Evolutionary conservation across 176 grass and related monocot species (phyloP).

Genomic region (Metroxylon sagu): DNA sequence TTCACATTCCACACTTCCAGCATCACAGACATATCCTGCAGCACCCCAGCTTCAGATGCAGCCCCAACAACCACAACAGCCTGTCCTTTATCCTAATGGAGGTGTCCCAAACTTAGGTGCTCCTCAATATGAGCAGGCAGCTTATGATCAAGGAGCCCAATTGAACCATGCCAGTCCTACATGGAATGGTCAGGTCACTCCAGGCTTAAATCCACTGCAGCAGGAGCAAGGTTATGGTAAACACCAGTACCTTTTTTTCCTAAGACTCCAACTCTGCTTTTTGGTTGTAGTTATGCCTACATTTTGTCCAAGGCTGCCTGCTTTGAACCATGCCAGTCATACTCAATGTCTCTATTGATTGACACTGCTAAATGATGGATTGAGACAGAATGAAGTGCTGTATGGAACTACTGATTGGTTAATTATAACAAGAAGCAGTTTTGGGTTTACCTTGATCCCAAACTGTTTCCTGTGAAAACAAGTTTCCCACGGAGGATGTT

Average conservation of each 20-base stretch:
- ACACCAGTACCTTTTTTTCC: background rate
- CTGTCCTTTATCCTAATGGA: constrained; percentile 39
- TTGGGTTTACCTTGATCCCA: too few species aligned
- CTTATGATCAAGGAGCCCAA: constrained; percentile 38
- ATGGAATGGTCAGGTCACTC: constrained; percentile 41
- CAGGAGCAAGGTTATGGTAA: constrained; percentile 53
- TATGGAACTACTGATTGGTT: too few species aligned
- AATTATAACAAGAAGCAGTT: too few species aligned
- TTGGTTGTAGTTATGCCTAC: background rate
- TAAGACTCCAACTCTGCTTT: background rate
- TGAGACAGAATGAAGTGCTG: too few species aligned
- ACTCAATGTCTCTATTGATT: too few species aligned
- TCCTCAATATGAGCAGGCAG: constrained; percentile 18
- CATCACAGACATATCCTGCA: constrained; percentile 40
- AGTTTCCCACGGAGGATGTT: too few species aligned
- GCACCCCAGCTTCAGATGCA: background rate
- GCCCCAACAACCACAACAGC: constrained; percentile 37
- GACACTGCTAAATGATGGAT: too few species aligned
- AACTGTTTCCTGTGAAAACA: too few species aligned
- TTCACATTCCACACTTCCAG: constrained; percentile 37
- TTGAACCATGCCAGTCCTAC: constrained; percentile 26
- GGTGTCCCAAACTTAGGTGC: constrained; percentile 22
- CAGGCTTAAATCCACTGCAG: constrained; percentile 25
- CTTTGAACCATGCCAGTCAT: constrained; percentile 3
- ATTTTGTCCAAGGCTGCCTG: constrained; percentile 8